Conservation (phyloP, 1,139 yeast species). For the Hansenula lynferdii region DNA sequence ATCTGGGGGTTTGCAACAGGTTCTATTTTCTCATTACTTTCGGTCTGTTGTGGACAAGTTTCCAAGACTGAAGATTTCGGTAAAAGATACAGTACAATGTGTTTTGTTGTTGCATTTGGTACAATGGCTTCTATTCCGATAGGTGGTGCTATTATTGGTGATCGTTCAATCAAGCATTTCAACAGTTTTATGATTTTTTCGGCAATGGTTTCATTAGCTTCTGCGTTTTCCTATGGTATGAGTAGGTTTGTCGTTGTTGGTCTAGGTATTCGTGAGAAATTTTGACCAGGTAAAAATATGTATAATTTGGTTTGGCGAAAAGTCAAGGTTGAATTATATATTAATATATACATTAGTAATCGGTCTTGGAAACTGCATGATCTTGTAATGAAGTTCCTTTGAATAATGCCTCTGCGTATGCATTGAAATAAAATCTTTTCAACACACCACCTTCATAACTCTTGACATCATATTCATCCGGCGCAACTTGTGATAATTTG, state of each 20-base stretch:
- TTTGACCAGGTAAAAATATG: too few species aligned
- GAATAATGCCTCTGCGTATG: slow-evolving; percentile 8
- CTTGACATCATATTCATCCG: slow-evolving; percentile 31
- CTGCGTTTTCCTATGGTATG: slow-evolving; percentile 25
- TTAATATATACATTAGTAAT: not conserved
- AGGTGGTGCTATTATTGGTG: slow-evolving; percentile 45
- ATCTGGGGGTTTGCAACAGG: slow-evolving; percentile 50
- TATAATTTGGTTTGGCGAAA: too few species aligned
- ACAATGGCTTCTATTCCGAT: slow-evolving; percentile 44
- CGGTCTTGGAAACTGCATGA: not conserved
- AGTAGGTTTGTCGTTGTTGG: slow-evolving; percentile 32
- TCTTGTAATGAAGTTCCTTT: slow-evolving; percentile 4
- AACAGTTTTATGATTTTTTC: slow-evolving; percentile 33
- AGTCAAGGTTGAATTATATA: not conserved
- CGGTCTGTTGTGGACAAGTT: slow-evolving; percentile 42
- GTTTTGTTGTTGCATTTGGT: slow-evolving; percentile 39
- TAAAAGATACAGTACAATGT: slow-evolving; percentile 42
- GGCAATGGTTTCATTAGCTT: slow-evolving; percentile 30
- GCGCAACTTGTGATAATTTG: slow-evolving; percentile 19
- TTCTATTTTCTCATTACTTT: slow-evolving; percentile 39
- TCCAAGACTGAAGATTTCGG: slow-evolving; percentile 43
- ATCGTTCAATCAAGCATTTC: slow-evolving; percentile 28
- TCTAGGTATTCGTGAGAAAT: not conserved
- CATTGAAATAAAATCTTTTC: slow-evolving; percentile 41
- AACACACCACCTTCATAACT: slow-evolving; percentile 41